Evolutionary conservation across 108 stramenopile species (phyloP).

Genomic region (Craspedostauros australis): DNA sequence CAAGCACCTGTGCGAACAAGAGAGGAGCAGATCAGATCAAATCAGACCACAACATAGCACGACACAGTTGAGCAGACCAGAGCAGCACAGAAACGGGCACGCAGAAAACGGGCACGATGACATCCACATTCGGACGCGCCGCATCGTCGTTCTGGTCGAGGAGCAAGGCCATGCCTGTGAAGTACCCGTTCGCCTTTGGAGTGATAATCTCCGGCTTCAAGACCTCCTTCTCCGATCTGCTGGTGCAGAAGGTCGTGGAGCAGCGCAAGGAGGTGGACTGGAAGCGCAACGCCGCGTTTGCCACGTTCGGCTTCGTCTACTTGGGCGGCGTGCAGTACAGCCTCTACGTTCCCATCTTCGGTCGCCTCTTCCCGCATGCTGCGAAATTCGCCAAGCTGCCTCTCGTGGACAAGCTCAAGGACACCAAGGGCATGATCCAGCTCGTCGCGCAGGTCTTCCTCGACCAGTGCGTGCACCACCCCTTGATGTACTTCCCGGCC

Average conservation of each 20-base stretch:
- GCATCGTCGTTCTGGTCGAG: conserved; percentile 21
- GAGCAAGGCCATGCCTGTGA: conserved; percentile 37
- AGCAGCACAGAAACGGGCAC: not conserved
- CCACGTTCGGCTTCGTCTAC: conserved; percentile 82
- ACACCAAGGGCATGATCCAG: conserved; percentile 46
- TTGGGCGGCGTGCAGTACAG: conserved; percentile 78
- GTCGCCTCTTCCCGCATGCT: conserved; percentile 70
- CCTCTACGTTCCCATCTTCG: conserved; percentile 80
- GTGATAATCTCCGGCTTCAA: conserved; percentile 72
- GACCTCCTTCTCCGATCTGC: conserved; percentile 69
- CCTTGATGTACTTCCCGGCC: conserved; percentile 87
- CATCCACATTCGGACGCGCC: too few relatives aligned
- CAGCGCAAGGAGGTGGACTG: conserved; percentile 67
- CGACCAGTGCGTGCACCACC: conserved; percentile 75
- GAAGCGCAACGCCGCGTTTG: conserved; percentile 88
- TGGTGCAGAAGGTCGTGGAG: conserved; percentile 84
- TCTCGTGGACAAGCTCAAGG: conserved; percentile 63
- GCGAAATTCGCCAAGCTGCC: conserved; percentile 64
- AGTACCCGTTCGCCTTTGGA: conserved; percentile 81
- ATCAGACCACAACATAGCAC: too few relatives aligned
- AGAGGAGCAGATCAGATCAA: too few relatives aligned
- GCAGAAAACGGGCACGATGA: not conserved
- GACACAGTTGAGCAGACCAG: too few relatives aligned
- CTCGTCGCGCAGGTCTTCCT: conserved; percentile 27
- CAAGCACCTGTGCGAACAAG: too few relatives aligned